Evolutionary conservation across 768 basidiomycete genomes (phyloP).

Genomic region (Kondoa malvinella): DNA sequence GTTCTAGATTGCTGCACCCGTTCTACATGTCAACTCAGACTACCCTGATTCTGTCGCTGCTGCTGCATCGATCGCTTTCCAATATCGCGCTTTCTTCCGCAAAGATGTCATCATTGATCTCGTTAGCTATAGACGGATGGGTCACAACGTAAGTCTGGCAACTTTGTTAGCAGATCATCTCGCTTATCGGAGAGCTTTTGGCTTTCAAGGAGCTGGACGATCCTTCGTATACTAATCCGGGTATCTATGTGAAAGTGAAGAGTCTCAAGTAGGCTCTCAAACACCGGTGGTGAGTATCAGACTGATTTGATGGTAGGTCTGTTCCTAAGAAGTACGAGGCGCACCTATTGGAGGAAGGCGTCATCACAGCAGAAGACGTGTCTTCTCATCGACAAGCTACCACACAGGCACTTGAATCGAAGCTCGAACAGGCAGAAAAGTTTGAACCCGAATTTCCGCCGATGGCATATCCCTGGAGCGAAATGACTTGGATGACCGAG

Average conservation of each 20-base stretch:
- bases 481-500: neutral
- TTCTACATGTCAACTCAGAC: slow-evolving; percentile 83
- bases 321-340: slow-evolving; percentile 43
- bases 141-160: slow-evolving; percentile 20
- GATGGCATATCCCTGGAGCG: neutral
- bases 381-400: neutral
- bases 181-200: no score
- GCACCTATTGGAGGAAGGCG: slow-evolving; percentile 42
- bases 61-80: slow-evolving; percentile 73
- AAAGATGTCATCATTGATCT: slow-evolving; percentile 60
- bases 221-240: slow-evolving; percentile 55
- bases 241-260: slow-evolving; percentile 86
- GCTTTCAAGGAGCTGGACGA: neutral
- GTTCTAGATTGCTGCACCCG: slow-evolving; percentile 72
- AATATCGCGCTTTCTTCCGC: slow-evolving; percentile 68
- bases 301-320: neutral
- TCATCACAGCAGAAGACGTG: slow-evolving; percentile 28
- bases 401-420: neutral
- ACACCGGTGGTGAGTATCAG: slow-evolving; percentile 25
- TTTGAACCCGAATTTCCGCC: neutral
- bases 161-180: neutral
- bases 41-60: slow-evolving; percentile 74
- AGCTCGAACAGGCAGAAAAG: neutral
- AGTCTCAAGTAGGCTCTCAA: slow-evolving; percentile 47
- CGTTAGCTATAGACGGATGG: slow-evolving; percentile 70